Evolutionary conservation across 2,329 filamentous ascomycete genomes (phyloP).

Genomic region (Penicillium sp.): DNA sequence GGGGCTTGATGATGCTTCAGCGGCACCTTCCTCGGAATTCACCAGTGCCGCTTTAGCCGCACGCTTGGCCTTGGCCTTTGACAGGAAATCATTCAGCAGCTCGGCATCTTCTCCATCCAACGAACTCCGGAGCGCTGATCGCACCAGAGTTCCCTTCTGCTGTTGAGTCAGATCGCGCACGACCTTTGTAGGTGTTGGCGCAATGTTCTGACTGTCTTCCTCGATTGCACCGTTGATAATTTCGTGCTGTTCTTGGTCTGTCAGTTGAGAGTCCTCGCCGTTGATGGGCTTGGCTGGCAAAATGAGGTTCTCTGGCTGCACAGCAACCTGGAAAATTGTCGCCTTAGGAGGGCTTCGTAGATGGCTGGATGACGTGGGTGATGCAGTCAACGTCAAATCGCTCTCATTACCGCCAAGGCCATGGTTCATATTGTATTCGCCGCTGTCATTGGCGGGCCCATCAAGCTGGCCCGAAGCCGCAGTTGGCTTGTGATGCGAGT

Average conservation of each 20-base stretch:
- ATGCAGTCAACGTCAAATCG: slow-evolving; percentile 11
- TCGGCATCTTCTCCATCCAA: slow-evolving; percentile 38
- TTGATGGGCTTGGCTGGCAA: slow-evolving; percentile 6
- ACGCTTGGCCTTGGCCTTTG: slow-evolving; percentile 40
- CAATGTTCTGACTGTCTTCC: slow-evolving; percentile 1
- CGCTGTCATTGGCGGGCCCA: neutral
- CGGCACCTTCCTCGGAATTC: slow-evolving; percentile 15
- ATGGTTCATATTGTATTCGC: neutral
- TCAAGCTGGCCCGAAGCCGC: neutral
- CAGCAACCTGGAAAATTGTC: slow-evolving; percentile 10
- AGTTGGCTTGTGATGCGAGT: neutral
- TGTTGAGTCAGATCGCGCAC: slow-evolving; percentile 27
- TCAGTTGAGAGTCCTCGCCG: slow-evolving; percentile 8
- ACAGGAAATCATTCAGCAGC: slow-evolving; percentile 39
- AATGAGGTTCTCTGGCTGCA: neutral
- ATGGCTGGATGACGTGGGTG: slow-evolving; percentile 5
- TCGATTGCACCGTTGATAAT: slow-evolving; percentile 1
- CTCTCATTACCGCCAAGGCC: neutral
- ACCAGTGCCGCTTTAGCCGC: slow-evolving; percentile 31
- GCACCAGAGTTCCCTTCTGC: slow-evolving; percentile 31
- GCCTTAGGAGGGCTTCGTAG: slow-evolving; percentile 4
- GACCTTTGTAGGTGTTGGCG: slow-evolving; percentile 13
- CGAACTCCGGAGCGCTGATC: slow-evolving; percentile 36
- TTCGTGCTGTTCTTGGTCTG: slow-evolving; percentile 2
- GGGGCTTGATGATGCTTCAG: slow-evolving; percentile 11